Evolutionary conservation across 2,329 filamentous ascomycete genomes (phyloP).

Genomic region (Hymenoscyphus scutula): DNA sequence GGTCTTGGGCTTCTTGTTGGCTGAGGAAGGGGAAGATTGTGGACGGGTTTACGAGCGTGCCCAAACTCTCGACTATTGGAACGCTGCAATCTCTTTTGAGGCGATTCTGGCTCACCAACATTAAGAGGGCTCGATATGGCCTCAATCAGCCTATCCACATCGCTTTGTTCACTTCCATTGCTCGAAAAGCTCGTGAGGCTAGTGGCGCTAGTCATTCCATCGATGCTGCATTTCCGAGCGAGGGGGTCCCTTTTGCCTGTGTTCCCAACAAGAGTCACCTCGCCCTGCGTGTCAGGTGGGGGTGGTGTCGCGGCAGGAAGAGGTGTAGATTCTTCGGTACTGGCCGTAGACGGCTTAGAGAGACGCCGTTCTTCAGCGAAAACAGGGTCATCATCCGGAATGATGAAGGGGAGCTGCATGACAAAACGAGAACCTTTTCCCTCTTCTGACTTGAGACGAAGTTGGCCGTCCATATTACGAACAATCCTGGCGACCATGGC

Average conservation of each 20-base stretch:
- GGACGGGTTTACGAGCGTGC: constrained; percentile 23
- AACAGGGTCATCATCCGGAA: constrained; percentile 45
- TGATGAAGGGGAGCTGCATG: constrained; percentile 71
- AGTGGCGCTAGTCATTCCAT: constrained; percentile 28
- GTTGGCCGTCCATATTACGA: constrained; percentile 85
- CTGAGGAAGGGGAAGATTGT: background rate
- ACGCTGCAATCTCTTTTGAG: constrained; percentile 21
- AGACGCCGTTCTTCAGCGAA: background rate
- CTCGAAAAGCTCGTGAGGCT: constrained; percentile 32
- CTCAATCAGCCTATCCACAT: constrained; percentile 69
- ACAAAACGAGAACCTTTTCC: constrained; percentile 81
- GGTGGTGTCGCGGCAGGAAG: constrained; percentile 12
- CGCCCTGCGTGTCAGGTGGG: constrained; percentile 41
- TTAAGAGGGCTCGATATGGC: constrained; percentile 63
- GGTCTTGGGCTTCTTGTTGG: constrained; percentile 1
- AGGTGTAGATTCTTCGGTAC: background rate
- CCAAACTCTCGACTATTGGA: constrained; percentile 25
- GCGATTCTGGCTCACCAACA: constrained; percentile 40
- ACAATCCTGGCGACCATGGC: constrained; percentile 84
- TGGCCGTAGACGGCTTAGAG: background rate
- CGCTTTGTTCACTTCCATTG: constrained; percentile 44
- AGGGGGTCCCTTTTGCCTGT: constrained; percentile 31
- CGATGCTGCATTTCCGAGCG: constrained; percentile 23
- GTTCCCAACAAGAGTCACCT: constrained; percentile 61
- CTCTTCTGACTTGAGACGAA: constrained; percentile 79